phyloP scores from a whole-genome alignment of 2,329 filamentous ascomycete genomes.

The Laburnicola sp. region DNA sequence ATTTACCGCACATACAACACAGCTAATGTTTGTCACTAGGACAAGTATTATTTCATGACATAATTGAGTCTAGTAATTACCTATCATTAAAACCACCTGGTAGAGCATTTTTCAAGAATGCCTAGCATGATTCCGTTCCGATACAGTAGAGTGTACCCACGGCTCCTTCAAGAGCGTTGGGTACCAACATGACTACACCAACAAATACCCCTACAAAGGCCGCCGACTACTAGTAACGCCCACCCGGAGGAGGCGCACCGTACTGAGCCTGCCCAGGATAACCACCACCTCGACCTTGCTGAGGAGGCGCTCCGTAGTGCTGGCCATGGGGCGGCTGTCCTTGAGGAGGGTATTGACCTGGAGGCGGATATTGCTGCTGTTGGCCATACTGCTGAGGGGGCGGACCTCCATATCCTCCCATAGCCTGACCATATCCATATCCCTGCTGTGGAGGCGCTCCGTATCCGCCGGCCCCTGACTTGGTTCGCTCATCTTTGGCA shows the following conservation, averaged over 20 bases:
- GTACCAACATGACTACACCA: too few species aligned
- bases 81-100: too few species aligned
- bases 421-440: constrained; percentile 25
- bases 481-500: constrained; percentile 64
- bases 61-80: too few species aligned
- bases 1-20: too few species aligned
- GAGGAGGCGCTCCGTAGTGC: background rate
- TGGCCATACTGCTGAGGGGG: constrained; percentile 25
- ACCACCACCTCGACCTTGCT: constrained; percentile 17
- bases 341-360: constrained; percentile 16
- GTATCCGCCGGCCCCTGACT: constrained; percentile 31
- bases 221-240: constrained; percentile 26
- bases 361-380: constrained; percentile 22
- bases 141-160: too few species aligned
- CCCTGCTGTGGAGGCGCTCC: constrained; percentile 22
- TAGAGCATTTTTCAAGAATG: too few species aligned
- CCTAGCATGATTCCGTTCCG: too few species aligned
- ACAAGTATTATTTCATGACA: too few species aligned
- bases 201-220: too few species aligned
- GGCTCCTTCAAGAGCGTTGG: too few species aligned
- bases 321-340: constrained; percentile 10
- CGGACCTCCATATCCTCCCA: constrained; percentile 28
- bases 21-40: too few species aligned
- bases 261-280: constrained; percentile 19
- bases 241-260: constrained; percentile 23